Conservation (phyloP, 2,329 filamentous ascomycete genomes). For the Rhexocercosporidium sp. region DNA sequence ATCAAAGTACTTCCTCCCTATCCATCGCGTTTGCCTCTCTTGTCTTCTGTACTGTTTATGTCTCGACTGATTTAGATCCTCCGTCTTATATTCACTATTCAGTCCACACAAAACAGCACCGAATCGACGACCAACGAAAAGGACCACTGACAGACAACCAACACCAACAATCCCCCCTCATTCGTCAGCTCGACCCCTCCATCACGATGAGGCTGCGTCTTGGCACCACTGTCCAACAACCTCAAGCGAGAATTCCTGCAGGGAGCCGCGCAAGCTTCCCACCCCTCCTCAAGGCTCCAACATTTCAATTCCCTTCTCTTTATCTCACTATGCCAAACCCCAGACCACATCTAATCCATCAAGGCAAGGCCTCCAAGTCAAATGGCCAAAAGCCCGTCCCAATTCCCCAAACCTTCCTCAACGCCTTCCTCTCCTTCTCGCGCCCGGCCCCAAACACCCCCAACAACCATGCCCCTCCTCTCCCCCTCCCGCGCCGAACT, state of each 20-base stretch:
- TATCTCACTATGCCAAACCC: too few species aligned
- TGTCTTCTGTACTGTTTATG: not conserved
- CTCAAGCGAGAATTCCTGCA: conserved; percentile 7
- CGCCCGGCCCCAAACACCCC: not conserved
- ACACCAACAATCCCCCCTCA: not conserved
- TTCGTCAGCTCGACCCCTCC: not conserved
- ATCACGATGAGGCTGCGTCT: not conserved
- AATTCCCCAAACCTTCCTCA: not conserved
- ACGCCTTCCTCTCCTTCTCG: not conserved
- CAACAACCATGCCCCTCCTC: not conserved
- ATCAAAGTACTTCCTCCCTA: not conserved
- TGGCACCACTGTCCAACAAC: not conserved
- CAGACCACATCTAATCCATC: too few species aligned
- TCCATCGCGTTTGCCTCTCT: not conserved
- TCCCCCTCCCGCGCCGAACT: not conserved
- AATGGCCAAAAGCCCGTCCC: not conserved
- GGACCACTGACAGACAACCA: not conserved
- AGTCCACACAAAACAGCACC: not conserved
- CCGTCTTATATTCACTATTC: not conserved
- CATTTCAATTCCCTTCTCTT: not conserved
- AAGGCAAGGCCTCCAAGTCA: not conserved
- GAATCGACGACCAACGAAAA: not conserved
- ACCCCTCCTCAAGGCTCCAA: not conserved
- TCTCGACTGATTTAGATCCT: not conserved
- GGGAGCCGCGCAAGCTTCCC: conserved; percentile 12